Base-by-base conservation (phyloP, 2,329 filamentous ascomycete species). In the Aspergillus novofumigatus region DNA sequence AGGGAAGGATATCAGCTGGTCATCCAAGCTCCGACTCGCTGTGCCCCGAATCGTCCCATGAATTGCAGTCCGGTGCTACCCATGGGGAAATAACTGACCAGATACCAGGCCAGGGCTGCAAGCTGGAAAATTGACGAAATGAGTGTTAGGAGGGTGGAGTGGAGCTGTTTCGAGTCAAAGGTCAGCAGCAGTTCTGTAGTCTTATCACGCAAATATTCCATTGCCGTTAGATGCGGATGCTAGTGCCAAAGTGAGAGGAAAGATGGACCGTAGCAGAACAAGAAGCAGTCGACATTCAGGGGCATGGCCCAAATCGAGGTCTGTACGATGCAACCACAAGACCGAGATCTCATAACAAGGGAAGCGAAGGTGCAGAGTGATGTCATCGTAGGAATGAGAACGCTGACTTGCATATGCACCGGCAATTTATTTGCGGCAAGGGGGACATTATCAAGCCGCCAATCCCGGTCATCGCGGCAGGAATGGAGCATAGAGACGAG, bases 41-140 rank as follows among this genome's bases (percentile, higher is more conserved):
- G 88, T 21, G 89, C 90, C 23, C 93, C 94, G 70, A 96, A 94
- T 3, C 86, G 86, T 47, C 92, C 91, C 57, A 92, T 92, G 64
- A 96, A 85, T 58, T 93, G 88, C 63, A 99, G 78, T 45, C 94
- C 91, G 55, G 88, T 90, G 56, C 90, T 90, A 44, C 94, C 94
- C 92, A 97, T 96, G 26, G 94, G 94, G 69, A 97, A 97, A 75
- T 99, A 99, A 77, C 91, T 96, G 74, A 97, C 87, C 49, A 97
- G 82, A 77, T 97, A 97, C 93, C 93, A 97, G 49, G 91, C 63
- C 62, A 97, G 80, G 61, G 89, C 90, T 53, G 87, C 86, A 54
- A 97, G 81, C 73, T 99, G 94, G 65, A 92, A 78, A 59, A 97
- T 82, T 60, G 91, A 87, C 23, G 92, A 89, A 62, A 97, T 79